Conservation (phyloP, 169 alveolate species). For the Eimeria maxima region DNA sequence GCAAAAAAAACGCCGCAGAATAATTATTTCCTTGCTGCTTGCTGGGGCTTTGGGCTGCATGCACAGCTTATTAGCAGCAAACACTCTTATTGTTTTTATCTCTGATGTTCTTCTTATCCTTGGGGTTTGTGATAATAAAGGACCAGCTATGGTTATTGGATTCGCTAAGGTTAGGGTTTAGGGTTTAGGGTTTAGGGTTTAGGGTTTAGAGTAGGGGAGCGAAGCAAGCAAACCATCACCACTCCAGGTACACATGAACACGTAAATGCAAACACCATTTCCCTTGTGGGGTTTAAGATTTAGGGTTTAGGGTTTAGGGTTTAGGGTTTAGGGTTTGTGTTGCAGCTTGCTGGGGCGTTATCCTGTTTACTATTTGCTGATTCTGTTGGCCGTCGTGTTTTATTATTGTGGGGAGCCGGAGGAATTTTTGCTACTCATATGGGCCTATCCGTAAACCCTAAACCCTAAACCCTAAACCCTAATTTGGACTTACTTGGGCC, state of each 20-base stretch:
- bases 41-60: conserved; percentile 6
- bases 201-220: not conserved
- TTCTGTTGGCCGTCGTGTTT: not conserved
- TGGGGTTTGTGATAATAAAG: conserved; percentile 19
- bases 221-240: too few species aligned
- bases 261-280: not conserved
- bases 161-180: not conserved
- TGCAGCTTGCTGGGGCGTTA: conserved; percentile 14
- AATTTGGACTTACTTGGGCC: not conserved
- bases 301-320: not conserved
- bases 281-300: not conserved
- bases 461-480: conserved; percentile 19
- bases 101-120: not conserved
- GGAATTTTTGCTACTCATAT: not conserved
- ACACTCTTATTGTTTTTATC: not conserved
- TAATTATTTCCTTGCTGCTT: not conserved
- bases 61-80: conserved; percentile 33
- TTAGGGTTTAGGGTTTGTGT: too few species aligned
- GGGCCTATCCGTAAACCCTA: conserved; percentile 7
- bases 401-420: not conserved
- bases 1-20: too few species aligned
- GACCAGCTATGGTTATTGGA: not conserved
- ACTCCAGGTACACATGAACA: not conserved
- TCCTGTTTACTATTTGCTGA: not conserved
- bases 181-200: not conserved